These are phyloP conservation scores for Neoarthrinium moseri DNA, from an alignment of 2,329 filamentous ascomycete species.

Conservation along the genomic window DNA sequence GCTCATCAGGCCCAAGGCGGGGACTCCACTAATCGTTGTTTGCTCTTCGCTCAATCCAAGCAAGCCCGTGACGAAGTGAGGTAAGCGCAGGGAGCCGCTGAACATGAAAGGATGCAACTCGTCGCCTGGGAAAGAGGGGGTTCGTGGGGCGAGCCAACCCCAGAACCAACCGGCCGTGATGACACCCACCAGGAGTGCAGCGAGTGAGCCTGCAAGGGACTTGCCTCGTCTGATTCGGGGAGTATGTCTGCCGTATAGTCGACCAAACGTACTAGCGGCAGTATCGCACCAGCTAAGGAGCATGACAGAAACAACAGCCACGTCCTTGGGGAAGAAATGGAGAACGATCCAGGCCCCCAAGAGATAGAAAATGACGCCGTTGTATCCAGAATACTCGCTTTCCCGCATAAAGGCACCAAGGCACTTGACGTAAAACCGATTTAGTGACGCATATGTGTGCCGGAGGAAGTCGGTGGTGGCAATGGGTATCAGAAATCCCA, in stretches of 20 bases:
- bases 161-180: slow-evolving; percentile 83
- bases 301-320: slow-evolving; percentile 84
- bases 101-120: slow-evolving; percentile 76
- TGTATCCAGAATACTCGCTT: slow-evolving; percentile 90
- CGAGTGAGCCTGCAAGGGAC: slow-evolving; percentile 84
- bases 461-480: slow-evolving; percentile 78
- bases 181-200: slow-evolving; percentile 82
- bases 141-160: slow-evolving; percentile 74
- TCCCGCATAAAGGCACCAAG: slow-evolving; percentile 95
- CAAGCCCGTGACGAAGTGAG: slow-evolving; percentile 52
- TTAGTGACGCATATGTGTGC: slow-evolving; percentile 78
- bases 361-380: slow-evolving; percentile 96
- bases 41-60: slow-evolving; percentile 61
- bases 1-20: slow-evolving; percentile 79
- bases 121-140: slow-evolving; percentile 67
- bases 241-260: slow-evolving; percentile 86
- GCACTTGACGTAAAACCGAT: slow-evolving; percentile 79
- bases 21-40: slow-evolving; percentile 63
- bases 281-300: slow-evolving; percentile 98
- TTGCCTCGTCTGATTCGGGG: slow-evolving; percentile 83
- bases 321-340: slow-evolving; percentile 86
- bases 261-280: slow-evolving; percentile 89
- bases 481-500: slow-evolving; percentile 80
- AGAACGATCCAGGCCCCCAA: slow-evolving; percentile 86
- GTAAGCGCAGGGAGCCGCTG: slow-evolving; percentile 71